These are phyloP conservation scores for Thelephora ganbajun DNA, from an alignment of 768 basidiomycete genomes.

Conservation along the genomic window DNA sequence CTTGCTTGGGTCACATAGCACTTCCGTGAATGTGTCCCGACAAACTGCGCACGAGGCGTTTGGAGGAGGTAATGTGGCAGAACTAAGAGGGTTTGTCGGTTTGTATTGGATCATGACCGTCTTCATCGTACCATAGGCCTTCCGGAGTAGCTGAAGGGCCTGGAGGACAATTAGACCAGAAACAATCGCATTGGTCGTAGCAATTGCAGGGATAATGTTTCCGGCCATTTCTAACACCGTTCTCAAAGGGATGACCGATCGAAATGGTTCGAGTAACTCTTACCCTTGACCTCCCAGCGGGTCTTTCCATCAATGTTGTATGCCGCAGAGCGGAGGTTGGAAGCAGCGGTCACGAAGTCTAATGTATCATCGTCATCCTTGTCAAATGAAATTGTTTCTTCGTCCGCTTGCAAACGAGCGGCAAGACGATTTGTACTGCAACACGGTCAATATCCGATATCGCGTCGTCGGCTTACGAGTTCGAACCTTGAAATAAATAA, in stretches of 20 bases:
- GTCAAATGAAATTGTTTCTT: conserved; percentile 78
- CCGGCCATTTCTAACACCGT: conserved; percentile 84
- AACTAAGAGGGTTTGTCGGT: conserved; percentile 62
- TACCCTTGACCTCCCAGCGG: conserved; percentile 95
- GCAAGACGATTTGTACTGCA: conserved; percentile 71
- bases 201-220: conserved; percentile 98
- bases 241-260: background rate
- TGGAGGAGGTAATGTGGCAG: conserved; percentile 50
- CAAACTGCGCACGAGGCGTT: conserved; percentile 78
- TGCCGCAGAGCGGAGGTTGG: conserved; percentile 82
- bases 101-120: conserved; percentile 75
- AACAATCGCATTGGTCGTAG: conserved; percentile 96
- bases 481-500: conserved; percentile 76
- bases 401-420: conserved; percentile 44
- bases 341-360: conserved; percentile 91
- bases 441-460: background rate
- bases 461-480: background rate
- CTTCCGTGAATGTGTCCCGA: conserved; percentile 63
- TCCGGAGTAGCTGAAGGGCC: conserved; percentile 70
- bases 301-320: conserved; percentile 86
- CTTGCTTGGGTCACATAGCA: conserved; percentile 60
- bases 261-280: conserved; percentile 1
- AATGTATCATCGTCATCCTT: conserved; percentile 97
- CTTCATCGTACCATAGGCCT: conserved; percentile 43
- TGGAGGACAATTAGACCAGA: conserved; percentile 92